Percentiles rank a stretch among this genome's conserved stretches.
Evolutionary conservation across 768 basidiomycete species (phyloP).

Genomic region (Pulveroboletus sp.): DNA sequence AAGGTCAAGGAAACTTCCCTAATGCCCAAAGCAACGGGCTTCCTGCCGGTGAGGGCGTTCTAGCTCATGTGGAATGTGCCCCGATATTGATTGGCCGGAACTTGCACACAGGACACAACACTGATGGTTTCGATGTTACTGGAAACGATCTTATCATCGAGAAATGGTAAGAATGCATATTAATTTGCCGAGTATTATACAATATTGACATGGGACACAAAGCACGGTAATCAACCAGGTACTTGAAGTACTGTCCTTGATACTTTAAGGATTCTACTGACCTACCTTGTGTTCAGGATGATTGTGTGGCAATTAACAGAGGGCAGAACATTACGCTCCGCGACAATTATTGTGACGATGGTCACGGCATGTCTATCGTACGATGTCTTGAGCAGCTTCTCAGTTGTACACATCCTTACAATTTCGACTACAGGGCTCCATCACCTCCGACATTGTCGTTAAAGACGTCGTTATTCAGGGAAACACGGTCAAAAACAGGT

Average conservation of each 20-base stretch:
- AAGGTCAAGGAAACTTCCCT: slow-evolving; percentile 51
- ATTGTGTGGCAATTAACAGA: slow-evolving; percentile 55
- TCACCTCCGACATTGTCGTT: slow-evolving; percentile 45
- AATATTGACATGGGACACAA: neutral
- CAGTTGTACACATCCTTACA: neutral
- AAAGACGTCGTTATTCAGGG: slow-evolving; percentile 44
- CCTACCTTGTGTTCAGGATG: slow-evolving; percentile 39
- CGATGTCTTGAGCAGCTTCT: too few species aligned
- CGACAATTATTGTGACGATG: slow-evolving; percentile 47
- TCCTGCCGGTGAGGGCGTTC: slow-evolving; percentile 41
- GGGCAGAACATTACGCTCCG: slow-evolving; percentile 46
- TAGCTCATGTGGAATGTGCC: neutral
- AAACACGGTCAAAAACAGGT: slow-evolving; percentile 60
- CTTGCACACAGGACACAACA: slow-evolving; percentile 39
- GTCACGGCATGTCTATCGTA: too few species aligned
- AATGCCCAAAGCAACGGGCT: slow-evolving; percentile 49
- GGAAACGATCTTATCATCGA: slow-evolving; percentile 37
- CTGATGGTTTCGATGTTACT: slow-evolving; percentile 48
- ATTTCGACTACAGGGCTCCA: slow-evolving; percentile 45
- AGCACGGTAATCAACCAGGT: slow-evolving; percentile 29
- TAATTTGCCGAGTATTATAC: neutral
- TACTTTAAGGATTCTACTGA: neutral
- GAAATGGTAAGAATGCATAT: slow-evolving; percentile 11
- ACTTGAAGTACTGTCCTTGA: neutral
- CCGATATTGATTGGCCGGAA: neutral